Base-by-base conservation (phyloP, 768 basidiomycete genomes). In the Cubamyces lactineus region DNA sequence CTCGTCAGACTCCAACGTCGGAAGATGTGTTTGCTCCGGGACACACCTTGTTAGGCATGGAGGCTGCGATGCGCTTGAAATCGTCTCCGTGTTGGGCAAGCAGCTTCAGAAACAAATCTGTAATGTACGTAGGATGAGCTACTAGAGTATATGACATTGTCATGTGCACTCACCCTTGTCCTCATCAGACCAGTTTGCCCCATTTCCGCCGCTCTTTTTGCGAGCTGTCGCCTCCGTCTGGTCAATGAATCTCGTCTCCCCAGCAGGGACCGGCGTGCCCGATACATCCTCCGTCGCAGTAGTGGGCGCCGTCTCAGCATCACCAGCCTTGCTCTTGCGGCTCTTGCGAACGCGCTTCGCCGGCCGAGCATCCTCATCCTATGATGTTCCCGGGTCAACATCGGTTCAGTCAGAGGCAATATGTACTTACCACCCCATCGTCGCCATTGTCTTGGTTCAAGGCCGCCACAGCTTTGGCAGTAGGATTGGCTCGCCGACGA, bases 41-140 rank as follows among this genome's bases (percentile, higher is more conserved):
- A 70, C 73, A 48, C 64, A 82, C 85, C 79, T 86, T 86, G 72
- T 82, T 83, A 6, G 84, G 85, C 79, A 92, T 82, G 5, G 82
- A 81, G 2, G 85, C 80, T 0, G 89, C 85, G 53, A 92, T 87
- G n/a, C 83, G 80, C 67, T 85, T 82, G 67, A 86, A 86, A 68
- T 92, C 82, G 56, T 82, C 80, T 39, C 88, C 89, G 70, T 89
- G 80, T 60, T 84, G 78, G n/a, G 77, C 75, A 17, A 90, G 76
- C 41, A 91, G 78, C 16, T 78, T 71, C 49, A 86, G 66, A 68
- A 91, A 86, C 48, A 82, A 66, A 48, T 70, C 84, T 85, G 64
- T 28, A 48, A 61, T 34, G 30, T 19, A 41, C 49, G 34, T 17
- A 16, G 23, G 21, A 38, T 54, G 6, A 57, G 43, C 30, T n/a